phyloP scores from a whole-genome alignment of 1,139 yeast species.

The Wickerhamomyces sp. region DNA sequence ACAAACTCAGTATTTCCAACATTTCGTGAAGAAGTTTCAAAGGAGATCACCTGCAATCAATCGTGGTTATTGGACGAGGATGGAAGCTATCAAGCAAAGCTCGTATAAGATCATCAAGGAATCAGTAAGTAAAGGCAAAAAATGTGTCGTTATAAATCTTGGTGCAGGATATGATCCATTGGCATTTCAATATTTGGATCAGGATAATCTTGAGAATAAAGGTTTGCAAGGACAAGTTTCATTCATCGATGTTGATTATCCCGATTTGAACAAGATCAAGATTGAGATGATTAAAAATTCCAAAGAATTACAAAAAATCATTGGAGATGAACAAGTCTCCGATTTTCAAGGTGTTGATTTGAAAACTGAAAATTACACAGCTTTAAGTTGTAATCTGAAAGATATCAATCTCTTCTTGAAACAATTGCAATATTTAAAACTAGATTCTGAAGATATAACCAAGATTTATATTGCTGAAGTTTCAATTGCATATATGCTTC shows the following conservation, averaged over 20 bases:
- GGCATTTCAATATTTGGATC: conserved; percentile 60
- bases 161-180: conserved; percentile 84
- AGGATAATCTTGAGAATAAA: conserved; percentile 21
- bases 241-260: conserved; percentile 73
- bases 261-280: conserved; percentile 59
- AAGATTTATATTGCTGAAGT: conserved; percentile 77
- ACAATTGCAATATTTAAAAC: conserved; percentile 27
- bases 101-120: conserved; percentile 40
- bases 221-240: conserved; percentile 29
- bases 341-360: conserved; percentile 30
- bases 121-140: conserved; percentile 18
- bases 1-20: conserved; percentile 42
- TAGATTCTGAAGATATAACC: conserved; percentile 29
- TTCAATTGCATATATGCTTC: conserved; percentile 75
- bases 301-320: conserved; percentile 40
- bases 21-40: conserved; percentile 63
- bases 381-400: conserved; percentile 71
- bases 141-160: conserved; percentile 49
- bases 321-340: conserved; percentile 31
- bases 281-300: conserved; percentile 44
- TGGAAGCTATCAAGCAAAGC: conserved; percentile 60
- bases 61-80: conserved; percentile 79
- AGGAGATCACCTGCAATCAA: conserved; percentile 78
- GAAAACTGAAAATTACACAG: conserved; percentile 44
- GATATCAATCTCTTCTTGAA: conserved; percentile 37